These are phyloP conservation scores for Trichoderma hamatum DNA, from an alignment of 2,329 filamentous ascomycete species.

Conservation along the genomic window DNA sequence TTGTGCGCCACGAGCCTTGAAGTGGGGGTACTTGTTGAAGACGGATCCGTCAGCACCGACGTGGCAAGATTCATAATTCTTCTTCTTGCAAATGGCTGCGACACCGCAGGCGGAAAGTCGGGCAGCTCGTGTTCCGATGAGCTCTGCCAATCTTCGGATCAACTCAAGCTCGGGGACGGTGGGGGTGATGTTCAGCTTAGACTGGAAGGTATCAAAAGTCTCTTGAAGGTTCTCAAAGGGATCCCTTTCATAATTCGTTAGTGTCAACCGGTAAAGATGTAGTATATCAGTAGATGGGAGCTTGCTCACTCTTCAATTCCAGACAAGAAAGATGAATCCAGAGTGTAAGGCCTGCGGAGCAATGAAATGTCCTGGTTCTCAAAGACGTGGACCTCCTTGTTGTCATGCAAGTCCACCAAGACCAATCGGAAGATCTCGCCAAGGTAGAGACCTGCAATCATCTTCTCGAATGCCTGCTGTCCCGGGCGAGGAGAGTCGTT, in stretches of 20 bases:
- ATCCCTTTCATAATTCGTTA: constrained; percentile 59
- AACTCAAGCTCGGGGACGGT: constrained; percentile 84
- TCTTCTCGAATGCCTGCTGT: constrained; percentile 96
- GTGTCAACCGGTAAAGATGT: neutral
- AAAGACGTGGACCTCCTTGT: constrained; percentile 75
- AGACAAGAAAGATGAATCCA: constrained; percentile 93
- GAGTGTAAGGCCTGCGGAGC: constrained; percentile 82
- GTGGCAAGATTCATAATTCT: constrained; percentile 83
- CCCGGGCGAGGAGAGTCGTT: constrained; percentile 88
- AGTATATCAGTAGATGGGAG: constrained; percentile 29
- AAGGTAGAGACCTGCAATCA: constrained; percentile 92
- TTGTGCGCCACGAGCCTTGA: constrained; percentile 87
- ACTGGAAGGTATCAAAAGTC: constrained; percentile 79
- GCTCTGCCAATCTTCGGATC: constrained; percentile 82
- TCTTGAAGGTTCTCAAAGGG: constrained; percentile 94
- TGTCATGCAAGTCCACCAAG: constrained; percentile 82
- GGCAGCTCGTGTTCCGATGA: constrained; percentile 93
- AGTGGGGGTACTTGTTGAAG: constrained; percentile 99
- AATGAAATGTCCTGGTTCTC: constrained; percentile 77
- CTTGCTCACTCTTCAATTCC: constrained; percentile 82
- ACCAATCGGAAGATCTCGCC: constrained; percentile 93
- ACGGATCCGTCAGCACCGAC: constrained; percentile 96
- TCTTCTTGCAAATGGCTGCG: constrained; percentile 96
- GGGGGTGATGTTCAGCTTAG: constrained; percentile 71
- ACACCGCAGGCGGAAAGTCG: constrained; percentile 93